phyloP scores from a whole-genome alignment of 164 flowering plant genomes.

The Houttuynia cordata region DNA sequence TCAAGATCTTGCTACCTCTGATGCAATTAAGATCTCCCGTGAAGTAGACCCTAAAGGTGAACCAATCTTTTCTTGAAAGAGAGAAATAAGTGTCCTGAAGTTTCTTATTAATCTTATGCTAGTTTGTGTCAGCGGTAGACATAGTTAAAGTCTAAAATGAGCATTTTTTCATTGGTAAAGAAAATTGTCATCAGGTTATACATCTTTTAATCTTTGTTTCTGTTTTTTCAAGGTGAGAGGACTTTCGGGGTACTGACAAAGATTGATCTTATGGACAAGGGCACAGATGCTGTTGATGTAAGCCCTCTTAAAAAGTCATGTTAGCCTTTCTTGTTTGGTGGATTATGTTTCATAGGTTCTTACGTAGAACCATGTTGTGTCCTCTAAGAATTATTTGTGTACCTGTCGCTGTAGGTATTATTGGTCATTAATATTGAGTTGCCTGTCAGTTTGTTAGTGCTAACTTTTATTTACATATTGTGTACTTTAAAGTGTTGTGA shows the following conservation, averaged over 20 bases:
- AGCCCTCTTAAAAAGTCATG: conserved; percentile 11
- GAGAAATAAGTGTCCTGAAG: not conserved
- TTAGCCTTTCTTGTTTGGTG: not conserved
- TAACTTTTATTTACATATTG: too few relatives aligned
- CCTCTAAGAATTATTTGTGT: too few relatives aligned
- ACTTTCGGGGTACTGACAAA: conserved; percentile 88
- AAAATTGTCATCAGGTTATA: too few relatives aligned
- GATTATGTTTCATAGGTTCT: not conserved
- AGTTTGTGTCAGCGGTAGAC: too few relatives aligned
- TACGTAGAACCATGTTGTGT: too few relatives aligned
- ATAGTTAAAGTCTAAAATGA: too few relatives aligned
- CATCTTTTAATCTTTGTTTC: not conserved
- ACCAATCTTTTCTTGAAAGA: not conserved
- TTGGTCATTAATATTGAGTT: too few relatives aligned
- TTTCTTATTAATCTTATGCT: too few relatives aligned
- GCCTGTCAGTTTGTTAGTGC: too few relatives aligned
- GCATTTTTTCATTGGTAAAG: not conserved
- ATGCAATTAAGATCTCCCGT: conserved; percentile 91
- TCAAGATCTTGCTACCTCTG: conserved; percentile 99
- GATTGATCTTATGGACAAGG: conserved; percentile 97
- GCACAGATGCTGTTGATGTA: conserved; percentile 94
- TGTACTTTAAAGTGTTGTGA: too few relatives aligned
- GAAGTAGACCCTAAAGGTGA: conserved; percentile 92
- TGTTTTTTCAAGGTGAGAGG: conserved; percentile 54
- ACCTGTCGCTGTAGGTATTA: too few relatives aligned